Evolutionary conservation across 441 rosid genomes (phyloP).

Genomic region (Gossypium schwendimanii): DNA sequence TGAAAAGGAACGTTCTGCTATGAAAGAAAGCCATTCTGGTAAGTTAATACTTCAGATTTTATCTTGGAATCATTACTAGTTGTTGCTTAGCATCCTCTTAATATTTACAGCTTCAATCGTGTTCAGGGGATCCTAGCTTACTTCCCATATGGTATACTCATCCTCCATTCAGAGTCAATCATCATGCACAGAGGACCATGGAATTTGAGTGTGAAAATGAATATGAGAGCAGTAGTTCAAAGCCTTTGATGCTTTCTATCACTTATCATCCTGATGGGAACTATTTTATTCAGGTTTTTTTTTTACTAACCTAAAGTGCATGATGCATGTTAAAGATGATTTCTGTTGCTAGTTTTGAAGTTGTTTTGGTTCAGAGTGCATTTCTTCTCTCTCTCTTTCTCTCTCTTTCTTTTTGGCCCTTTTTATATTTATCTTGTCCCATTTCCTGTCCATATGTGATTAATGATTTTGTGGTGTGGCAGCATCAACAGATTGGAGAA

Average conservation of each 20-base stretch:
- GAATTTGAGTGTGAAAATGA: conserved; percentile 79
- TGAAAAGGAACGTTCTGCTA: conserved; percentile 38
- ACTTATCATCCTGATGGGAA: conserved; percentile 52
- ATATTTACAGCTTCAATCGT: conserved; percentile 18
- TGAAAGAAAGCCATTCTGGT: conserved; percentile 43
- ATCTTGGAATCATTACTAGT: conserved; percentile 14
- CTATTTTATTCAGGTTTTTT: conserved; percentile 58
- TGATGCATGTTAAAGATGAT: conserved; percentile 17
- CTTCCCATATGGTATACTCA: conserved; percentile 60
- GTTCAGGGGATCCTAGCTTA: conserved; percentile 45
- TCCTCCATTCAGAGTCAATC: conserved; percentile 87
- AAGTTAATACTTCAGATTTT: conserved; percentile 29
- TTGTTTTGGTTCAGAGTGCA: conserved; percentile 7
- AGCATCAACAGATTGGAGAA: conserved; percentile 44
- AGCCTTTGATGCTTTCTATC: conserved; percentile 35
- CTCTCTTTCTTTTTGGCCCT: not conserved
- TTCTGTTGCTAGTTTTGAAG: conserved; percentile 7
- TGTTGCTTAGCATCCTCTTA: conserved; percentile 16
- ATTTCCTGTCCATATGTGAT: not conserved
- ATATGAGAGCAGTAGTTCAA: conserved; percentile 37
- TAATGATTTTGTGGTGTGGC: conserved; percentile 6
- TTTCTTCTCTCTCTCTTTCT: not conserved
- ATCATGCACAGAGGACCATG: conserved; percentile 45
- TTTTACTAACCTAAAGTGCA: conserved; percentile 13
- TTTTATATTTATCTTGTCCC: not conserved